Base-by-base conservation (phyloP, 192 early-diverging fungal species). In the Gryganskiella cystojenkinii region DNA sequence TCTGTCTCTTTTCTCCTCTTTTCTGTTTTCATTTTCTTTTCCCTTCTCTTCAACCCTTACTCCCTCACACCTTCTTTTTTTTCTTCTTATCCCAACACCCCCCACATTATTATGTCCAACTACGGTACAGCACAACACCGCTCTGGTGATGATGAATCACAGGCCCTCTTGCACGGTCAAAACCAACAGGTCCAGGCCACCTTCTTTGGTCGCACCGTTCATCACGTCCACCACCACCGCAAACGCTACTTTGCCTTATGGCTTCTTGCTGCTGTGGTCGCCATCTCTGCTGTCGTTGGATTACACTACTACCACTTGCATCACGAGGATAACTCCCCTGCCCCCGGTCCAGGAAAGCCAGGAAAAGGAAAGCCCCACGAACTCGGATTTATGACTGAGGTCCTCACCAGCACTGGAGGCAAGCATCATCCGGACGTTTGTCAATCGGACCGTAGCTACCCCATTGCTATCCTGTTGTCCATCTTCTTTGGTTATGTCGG, bases 371-470 rank as follows among this genome's bases (percentile, higher is more conserved):
- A 56, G 37, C 46, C 56, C 25, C 13, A 56, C 19, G 37, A 40
- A 13, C 15, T 45, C 8, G 42, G 31, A 22, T 42, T 71, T 3
- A 53, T 61, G 56, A 53, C 34, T 8, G 17, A 31, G 33, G 27
- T 58, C 34, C 62, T 30, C 30, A 34, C 14, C 33, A 17, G 34
- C 43, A 46, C 42, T 27, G 35, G 22, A 11, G 63, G 40, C 35
- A 47, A 63, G 46, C 27, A 15, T 15, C 15, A 55, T 14, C 61
- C 74, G 5, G 55, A 56, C 4, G 37, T 30, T 30, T 87, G 85
- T 61, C 31, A 76, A n/a, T 83, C 81, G 15, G 85, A 87, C 43
- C 72, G 85, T 31, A 81, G 79, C 27, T 83, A 81, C 44, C 84
- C 84, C 40, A 51, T 84, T 61, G 72, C 85, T 45, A 60, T 87